A percentile compares a stretch with the other conserved stretches of the same genome.
phyloP scores from a whole-genome alignment of 306 rosid species.

The Albizia julibrissin region DNA sequence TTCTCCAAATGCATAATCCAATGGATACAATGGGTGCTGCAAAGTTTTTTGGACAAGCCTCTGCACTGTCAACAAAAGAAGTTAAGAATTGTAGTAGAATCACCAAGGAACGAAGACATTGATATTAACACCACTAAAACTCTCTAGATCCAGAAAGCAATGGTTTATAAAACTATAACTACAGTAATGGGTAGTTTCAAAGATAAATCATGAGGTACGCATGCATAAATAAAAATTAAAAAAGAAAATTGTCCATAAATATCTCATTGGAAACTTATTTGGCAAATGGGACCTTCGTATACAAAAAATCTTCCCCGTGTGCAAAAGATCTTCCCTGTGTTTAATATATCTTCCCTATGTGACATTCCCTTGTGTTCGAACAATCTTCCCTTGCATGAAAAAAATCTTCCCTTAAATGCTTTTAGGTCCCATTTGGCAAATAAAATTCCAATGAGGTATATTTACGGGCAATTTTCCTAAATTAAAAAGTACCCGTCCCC shows the following conservation, averaged over 20 bases:
- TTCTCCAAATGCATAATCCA: slow-evolving; percentile 63
- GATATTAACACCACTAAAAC: slow-evolving; percentile 8
- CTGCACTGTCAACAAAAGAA: slow-evolving; percentile 56
- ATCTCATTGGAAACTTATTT: too few species aligned
- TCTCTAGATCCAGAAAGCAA: neutral
- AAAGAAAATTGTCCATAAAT: too few species aligned
- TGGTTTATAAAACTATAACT: slow-evolving; percentile 2
- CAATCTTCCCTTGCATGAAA: too few species aligned
- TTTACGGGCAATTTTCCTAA: too few species aligned
- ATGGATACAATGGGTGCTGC: slow-evolving; percentile 67
- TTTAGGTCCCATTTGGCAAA: too few species aligned
- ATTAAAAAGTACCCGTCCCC: neutral
- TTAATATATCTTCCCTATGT: too few species aligned
- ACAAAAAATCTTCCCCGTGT: too few species aligned
- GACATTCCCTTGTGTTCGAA: too few species aligned
- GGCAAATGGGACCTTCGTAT: too few species aligned
- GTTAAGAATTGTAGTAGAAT: slow-evolving; percentile 40
- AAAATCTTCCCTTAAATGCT: too few species aligned
- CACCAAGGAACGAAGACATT: neutral
- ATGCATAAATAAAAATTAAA: slow-evolving; percentile 19
- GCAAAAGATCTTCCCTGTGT: too few species aligned
- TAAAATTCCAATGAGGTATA: too few species aligned
- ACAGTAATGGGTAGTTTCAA: neutral
- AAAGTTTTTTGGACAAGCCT: slow-evolving; percentile 73
- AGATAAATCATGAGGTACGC: neutral